Percentiles rank a stretch among this genome's conserved stretches.
Conservation (phyloP, 2,329 filamentous ascomycete genomes). For the Huntiella bhutanensis region DNA sequence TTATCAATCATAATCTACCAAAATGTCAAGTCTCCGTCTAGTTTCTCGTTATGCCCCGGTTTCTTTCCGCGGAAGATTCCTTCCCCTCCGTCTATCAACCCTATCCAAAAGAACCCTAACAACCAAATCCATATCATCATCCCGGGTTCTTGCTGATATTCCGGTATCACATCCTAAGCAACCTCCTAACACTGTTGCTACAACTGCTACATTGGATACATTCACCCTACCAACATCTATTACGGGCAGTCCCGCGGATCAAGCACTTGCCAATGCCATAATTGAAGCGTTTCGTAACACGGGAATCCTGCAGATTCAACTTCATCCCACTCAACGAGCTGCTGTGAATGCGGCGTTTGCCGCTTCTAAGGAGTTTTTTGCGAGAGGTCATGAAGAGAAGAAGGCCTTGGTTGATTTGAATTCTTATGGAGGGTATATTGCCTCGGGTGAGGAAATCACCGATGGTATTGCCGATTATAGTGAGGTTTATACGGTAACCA, state of each 20-base stretch:
- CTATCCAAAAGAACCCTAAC: background rate
- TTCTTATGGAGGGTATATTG: conserved; percentile 30
- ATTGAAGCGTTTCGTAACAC: conserved; percentile 25
- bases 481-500: conserved; percentile 33
- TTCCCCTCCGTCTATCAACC: background rate
- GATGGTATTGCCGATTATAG: conserved; percentile 31
- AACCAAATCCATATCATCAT: background rate
- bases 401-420: conserved; percentile 24
- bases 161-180: conserved; percentile 4
- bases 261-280: conserved; percentile 22
- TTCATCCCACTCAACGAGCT: conserved; percentile 19
- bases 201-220: conserved; percentile 19
- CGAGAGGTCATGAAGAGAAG: conserved; percentile 20
- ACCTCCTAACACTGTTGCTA: conserved; percentile 5
- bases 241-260: conserved; percentile 18
- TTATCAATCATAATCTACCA: background rate
- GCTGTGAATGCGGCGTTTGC: conserved; percentile 21
- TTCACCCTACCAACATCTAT: conserved; percentile 23
- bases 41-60: too few species aligned
- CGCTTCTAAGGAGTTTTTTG: conserved; percentile 23
- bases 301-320: conserved; percentile 28
- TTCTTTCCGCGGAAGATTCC: background rate
- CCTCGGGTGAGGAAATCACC: conserved; percentile 29
- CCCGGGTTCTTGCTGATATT: too few species aligned
- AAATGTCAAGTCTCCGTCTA: background rate